phyloP scores from a whole-genome alignment of 78 protist genomes.

The Dictyostelium intermedium region DNA sequence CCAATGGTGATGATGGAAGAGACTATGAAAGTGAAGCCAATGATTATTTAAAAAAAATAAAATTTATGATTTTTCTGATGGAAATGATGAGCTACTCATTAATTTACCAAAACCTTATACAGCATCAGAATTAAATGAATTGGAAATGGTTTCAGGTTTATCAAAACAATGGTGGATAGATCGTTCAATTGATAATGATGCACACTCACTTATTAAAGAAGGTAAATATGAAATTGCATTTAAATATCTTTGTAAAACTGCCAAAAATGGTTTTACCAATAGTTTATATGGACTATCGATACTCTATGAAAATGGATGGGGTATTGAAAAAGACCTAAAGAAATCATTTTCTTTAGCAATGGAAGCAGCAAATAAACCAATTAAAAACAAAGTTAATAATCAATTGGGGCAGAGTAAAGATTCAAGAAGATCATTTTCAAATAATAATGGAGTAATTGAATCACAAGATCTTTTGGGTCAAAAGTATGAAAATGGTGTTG shows the following conservation, averaged over 20 bases:
- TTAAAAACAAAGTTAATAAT: background rate
- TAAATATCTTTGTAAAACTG: background rate
- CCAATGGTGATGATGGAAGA: background rate
- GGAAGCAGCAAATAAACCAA: background rate
- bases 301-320: background rate
- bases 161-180: background rate
- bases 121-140: background rate
- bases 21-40: background rate
- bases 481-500: background rate
- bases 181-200: background rate
- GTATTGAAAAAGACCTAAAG: background rate
- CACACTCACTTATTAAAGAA: background rate
- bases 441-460: background rate
- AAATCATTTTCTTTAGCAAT: background rate
- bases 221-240: background rate
- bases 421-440: background rate
- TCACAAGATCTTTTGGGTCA: background rate
- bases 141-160: background rate
- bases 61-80: background rate
- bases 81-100: background rate
- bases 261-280: background rate
- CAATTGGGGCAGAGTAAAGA: background rate
- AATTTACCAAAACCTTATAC: background rate
- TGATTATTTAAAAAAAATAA: background rate
- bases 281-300: background rate